Evolutionary conservation across 2,329 filamentous ascomycete genomes (phyloP), one percentile per base, ranked within the genome.

Genomic region (Sarocladium strictum): DNA sequence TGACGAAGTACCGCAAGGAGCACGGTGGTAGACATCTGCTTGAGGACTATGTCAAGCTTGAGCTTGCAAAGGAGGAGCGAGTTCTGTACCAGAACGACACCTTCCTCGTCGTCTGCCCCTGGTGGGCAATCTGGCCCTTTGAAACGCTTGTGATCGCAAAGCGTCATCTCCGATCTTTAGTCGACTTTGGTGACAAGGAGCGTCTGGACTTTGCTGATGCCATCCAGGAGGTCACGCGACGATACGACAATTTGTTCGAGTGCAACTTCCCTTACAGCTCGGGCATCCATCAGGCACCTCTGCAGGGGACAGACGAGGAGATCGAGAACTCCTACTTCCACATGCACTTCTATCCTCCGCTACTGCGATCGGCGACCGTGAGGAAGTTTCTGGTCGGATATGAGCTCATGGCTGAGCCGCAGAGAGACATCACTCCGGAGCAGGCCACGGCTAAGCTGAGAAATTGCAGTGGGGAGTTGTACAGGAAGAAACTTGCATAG

Each of bases 121-220:
- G 94, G 91, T 99, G 94, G 94, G 94, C 90, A 1, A 80, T 90
- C 17, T 99, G 94, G 94, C 94, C 94, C 0, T 99, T 97, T 58
- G 94, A 99, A 75, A 87, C 93, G 47, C 87, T 99, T 76, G 81
- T 99, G 57, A 77, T 97, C 27, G 84, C 89, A 58, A 95, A 90
- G 73, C 77, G 84, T 58, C 92, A 97, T 68, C 87, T 92, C 61
- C 84, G 91, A 40, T 87, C 88, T 1, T 78, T 99, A 45, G 85
- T 96, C 15, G 93, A 99, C 67, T 77, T 99, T 35, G 81, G 80
- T 51, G 77, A 80, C 10, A 72, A 78, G 24, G 93, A 97, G 71
- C 84, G 85, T 60, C 67, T 79, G 21, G 77, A 85, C 51, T 83
- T 97, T 58, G 90, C 94, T 14, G 89, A 96, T 66, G 84, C 86